Evolutionary conservation across 805 yeast genomes (phyloP).

Genomic region (Kodamaea laetipori): DNA sequence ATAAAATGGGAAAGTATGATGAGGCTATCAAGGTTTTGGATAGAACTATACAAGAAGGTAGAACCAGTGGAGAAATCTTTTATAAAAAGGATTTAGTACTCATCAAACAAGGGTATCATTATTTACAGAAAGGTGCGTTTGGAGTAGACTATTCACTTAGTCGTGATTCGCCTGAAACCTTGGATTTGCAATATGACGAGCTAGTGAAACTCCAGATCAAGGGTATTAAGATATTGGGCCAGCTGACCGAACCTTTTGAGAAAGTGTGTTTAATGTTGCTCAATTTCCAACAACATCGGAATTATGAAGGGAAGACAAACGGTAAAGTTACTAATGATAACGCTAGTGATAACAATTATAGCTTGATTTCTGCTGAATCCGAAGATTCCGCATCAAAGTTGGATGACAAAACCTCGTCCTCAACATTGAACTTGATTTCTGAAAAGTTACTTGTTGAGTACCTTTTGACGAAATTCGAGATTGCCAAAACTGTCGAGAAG

Average conservation of each 20-base stretch:
- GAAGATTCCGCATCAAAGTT: neutral
- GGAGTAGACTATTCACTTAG: conserved; percentile 25
- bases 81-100: conserved; percentile 48
- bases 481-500: conserved; percentile 26
- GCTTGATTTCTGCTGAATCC: neutral
- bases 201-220: conserved; percentile 38
- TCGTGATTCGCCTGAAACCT: conserved; percentile 13
- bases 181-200: conserved; percentile 2
- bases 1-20: conserved; percentile 46
- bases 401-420: neutral
- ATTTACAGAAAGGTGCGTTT: conserved; percentile 35
- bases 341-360: neutral
- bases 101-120: conserved; percentile 55
- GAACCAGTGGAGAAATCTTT: conserved; percentile 4
- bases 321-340: neutral
- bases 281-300: conserved; percentile 13
- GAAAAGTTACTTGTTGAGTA: conserved; percentile 33
- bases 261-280: conserved; percentile 58
- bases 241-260: conserved; percentile 68
- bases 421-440: conserved; percentile 10
- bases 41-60: conserved; percentile 3
- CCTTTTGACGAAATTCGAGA: conserved; percentile 31
- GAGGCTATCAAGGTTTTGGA: conserved; percentile 16
- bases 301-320: neutral
- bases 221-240: conserved; percentile 52